Base-by-base conservation (phyloP, 305 asterid species). In the Rubia tinctorum region DNA sequence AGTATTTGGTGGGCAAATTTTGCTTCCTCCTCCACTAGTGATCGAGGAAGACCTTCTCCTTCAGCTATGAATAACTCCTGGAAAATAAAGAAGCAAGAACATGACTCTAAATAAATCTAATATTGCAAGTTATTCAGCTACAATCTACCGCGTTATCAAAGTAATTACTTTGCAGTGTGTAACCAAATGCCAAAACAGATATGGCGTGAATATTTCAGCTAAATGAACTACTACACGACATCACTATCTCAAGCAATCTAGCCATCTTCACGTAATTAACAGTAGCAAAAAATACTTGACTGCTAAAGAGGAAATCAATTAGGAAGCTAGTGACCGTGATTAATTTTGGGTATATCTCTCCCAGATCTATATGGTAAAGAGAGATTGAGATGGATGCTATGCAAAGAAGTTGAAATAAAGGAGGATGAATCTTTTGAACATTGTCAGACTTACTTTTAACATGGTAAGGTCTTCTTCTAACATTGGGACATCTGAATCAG, bases 1-100 rank as follows among this genome's bases (percentile, higher is more conserved):
- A 94, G 82, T 75, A 94, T 79, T 79, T 90, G 91, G 81, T 86
- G 90, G 74, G 89, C 86, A 81, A 79, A 80, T 80, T 87, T 94
- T 75, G 98, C 89, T 82, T 94, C 93, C 80, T 86, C 88, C 77
- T 86, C 92, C 59, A 94, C 96, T 76, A 88, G 63, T 39, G 95
- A 89, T 74, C 96, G 99, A 71, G 97, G 99, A 74, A 91, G 97
- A 64, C 99, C 99, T 82, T 94, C 97, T 66, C 99, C 98, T 25
- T 94, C 97, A 81, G 99, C 99, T 75, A 94, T 90, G 83, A 94
- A 91, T 79, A 94, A 80, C 75, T 94, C 98, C 99, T 94, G 77
- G 68, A 77, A 82, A 79, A 79, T 68, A 78, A 77, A 73, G 75
- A 75, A 68, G 67, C 75, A 82, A n/a, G 60, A 76, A 51, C 43